Base-by-base conservation (phyloP, 2,329 filamentous ascomycete genomes). In the Pseudogymnoascus destructans region DNA sequence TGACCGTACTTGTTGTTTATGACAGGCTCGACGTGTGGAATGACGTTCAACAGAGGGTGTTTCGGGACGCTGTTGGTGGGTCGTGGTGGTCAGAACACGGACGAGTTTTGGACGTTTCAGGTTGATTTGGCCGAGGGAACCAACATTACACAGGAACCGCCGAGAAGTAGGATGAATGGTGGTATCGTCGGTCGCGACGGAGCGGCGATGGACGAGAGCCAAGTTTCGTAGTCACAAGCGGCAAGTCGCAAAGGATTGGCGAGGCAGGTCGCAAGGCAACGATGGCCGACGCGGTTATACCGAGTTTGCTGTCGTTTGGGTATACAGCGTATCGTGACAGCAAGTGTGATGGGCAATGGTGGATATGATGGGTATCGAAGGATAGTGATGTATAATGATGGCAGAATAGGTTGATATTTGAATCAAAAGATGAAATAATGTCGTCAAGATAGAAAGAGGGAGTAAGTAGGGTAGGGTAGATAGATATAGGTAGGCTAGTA, bases 51-150 rank as follows among this genome's bases (percentile, higher is more conserved):
- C 15, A 15, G 35, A 38, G 35, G 8, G 15, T 7, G 35, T 19
- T 38, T 38, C 15, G 35, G 35, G n/a, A 19, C 5, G 35, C 2
- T 38, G n/a, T 70, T 46, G 71, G 68, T 46, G 35, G 35, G 15
- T 19, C 35, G 35, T 38, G 62, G 72, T 68, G 62, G 72, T 68
- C 62, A 38, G 35, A 38, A 38, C 35, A 38, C 35, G 15, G 19
- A 38, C 35, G 35, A 38, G 35, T 38, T 38, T 38, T 38, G 15
- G 35, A 38, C 35, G 69, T 67, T 55, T 58, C 60, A 36, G 55
- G 55, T 38, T 57, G 61, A 13, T 56, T 54, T 27, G 56, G 59
- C 46, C 61, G 57, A 59, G 56, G 63, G 61, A 59, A 69, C 59
- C 35, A 19, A 38, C 35, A 38, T 38, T 38, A 38, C 35, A 38